Evolutionary conservation across 2,329 filamentous ascomycete species (phyloP).

Genomic region (Knoxdaviesia proteae): DNA sequence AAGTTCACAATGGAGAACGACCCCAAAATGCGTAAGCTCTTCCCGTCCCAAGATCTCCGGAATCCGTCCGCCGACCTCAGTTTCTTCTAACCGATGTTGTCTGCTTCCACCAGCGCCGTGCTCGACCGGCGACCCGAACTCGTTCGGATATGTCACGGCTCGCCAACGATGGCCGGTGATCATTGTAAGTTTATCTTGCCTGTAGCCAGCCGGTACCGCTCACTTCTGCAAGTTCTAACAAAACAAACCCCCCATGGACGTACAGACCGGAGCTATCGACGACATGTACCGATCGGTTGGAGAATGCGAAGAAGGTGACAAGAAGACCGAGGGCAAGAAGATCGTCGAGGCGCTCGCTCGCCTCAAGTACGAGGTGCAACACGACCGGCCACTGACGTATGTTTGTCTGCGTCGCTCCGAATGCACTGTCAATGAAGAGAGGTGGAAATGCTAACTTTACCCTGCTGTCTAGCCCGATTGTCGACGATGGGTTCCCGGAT

Average conservation of each 20-base stretch:
- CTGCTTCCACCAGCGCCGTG: conserved; percentile 41
- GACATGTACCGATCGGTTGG: conserved; percentile 65
- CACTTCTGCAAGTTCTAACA: not conserved
- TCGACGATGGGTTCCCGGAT: conserved; percentile 58
- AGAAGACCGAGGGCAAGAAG: conserved; percentile 61
- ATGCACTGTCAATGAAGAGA: not conserved
- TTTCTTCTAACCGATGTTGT: not conserved
- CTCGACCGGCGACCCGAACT: conserved; percentile 60
- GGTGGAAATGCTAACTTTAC: conserved; percentile 1
- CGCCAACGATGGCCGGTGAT: conserved; percentile 86
- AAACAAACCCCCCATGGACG: not conserved
- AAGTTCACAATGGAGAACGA: conserved; percentile 45
- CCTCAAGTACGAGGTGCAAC: conserved; percentile 89
- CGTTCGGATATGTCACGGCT: conserved; percentile 73
- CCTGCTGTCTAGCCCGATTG: conserved; percentile 36
- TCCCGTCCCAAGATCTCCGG: conserved; percentile 2
- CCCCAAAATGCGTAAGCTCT: conserved; percentile 46
- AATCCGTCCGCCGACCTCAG: not conserved
- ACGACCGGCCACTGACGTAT: conserved; percentile 62
- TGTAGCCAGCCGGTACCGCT: not conserved
- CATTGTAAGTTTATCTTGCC: conserved; percentile 34
- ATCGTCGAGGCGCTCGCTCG: conserved; percentile 61
- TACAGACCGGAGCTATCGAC: conserved; percentile 79
- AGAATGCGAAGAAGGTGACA: conserved; percentile 36
- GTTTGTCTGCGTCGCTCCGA: conserved; percentile 7